Base-by-base conservation (phyloP, 2,329 filamentous ascomycete genomes). In the Mycosphaerella arachidis region DNA sequence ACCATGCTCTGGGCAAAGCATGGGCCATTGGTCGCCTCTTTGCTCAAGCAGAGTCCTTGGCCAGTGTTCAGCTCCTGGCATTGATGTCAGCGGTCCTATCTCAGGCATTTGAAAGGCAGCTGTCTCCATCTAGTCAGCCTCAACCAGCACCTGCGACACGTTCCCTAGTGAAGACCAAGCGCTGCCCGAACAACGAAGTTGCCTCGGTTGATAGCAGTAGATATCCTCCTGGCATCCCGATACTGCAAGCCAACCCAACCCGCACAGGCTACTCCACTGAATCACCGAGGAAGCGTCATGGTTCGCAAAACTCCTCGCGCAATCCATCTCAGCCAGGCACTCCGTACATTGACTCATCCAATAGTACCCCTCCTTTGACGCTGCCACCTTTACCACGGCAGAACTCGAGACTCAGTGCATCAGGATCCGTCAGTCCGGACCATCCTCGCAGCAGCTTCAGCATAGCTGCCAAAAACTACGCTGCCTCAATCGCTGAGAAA, bases 31-130 rank as follows among this genome's bases (percentile, higher is more conserved):
- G 81, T 16, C 76, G 80, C 16, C 74, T 87, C 54, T 84, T 87
- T 59, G 76, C 82, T 9, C 79, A 86, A 70, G 87, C 84, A 60
- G 85, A 87, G 67, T 74, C 72, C 8, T 76, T 81, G 37, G 84
- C 81, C n/a, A 84, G 88, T 70, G 75, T 85, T 1, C 85, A 87
- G 68, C 86, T 86, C 82, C 77, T 87, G 35, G 85, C 84, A n/a
- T 85, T 85, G 81, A 72, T 87, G 40, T 84, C 85, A 4, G 86
- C 83, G 63, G 77, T 87, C 35, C 78, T 87, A 56, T 74, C 79
- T 13, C 79, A 84, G 66, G 77, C 80, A 5, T 61, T 54, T 27
- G 13, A 43, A n/a, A n/a, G 40, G n/a, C 40, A 43, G 13, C 40
- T 43, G 18, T 16, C 4, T n/a, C 1, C n/a, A 7, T 7, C 13